Evolutionary conservation across 352 stramenopile species (phyloP), one percentile per base, ranked within the genome.

Genomic region (Globisporangium takayamanum): DNA sequence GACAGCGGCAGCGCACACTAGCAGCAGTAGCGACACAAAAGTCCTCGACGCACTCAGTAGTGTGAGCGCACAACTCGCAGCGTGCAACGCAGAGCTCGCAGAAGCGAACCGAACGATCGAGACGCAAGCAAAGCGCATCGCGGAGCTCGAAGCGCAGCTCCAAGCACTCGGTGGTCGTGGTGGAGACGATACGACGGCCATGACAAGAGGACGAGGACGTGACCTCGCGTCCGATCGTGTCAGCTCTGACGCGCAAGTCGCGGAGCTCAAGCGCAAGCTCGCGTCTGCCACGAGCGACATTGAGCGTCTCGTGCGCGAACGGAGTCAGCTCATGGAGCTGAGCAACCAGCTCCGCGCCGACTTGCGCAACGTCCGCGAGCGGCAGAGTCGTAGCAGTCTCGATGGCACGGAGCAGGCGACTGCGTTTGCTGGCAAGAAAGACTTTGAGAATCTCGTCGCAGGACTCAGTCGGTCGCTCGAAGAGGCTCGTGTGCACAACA

Each of bases 341-440:
- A 92, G 83, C 57, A 92, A 91, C 62, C 79, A 89, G 37, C 67
- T 92, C 42, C 80, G 70, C 30, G 68, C 77, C 15, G 80, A 91
- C 50, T 59, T 89, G 22, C 69, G 80, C 5, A 75, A 74, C 36
- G 67, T 74, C 6, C 72, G 73, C 41, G 67, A 71, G n/a, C 33
- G 51, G 1, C 50, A 26, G 15, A 25, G 6, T 11, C n/a, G 30
- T 8, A 53, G 33, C 12, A 22, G 16, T 50, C 44, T 22, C 14
- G 41, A 22, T 6, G 18, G 55, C 50, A 36, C 41, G 15, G 2
- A 28, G 50, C 20, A 64, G 22, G 20, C 55, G 28, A 20, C 73
- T 25, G 77, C 80, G 20, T 87, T 89, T 44, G 51, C 78, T 28
- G 76, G 71, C 8, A 87, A 87, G 58, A 88, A 84, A 26, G 78